A percentile compares a stretch with the other conserved stretches of the same genome.
phyloP scores from a whole-genome alignment of 495 filamentous ascomycete genomes.

The Pseudomonodictys pantanalensis region DNA sequence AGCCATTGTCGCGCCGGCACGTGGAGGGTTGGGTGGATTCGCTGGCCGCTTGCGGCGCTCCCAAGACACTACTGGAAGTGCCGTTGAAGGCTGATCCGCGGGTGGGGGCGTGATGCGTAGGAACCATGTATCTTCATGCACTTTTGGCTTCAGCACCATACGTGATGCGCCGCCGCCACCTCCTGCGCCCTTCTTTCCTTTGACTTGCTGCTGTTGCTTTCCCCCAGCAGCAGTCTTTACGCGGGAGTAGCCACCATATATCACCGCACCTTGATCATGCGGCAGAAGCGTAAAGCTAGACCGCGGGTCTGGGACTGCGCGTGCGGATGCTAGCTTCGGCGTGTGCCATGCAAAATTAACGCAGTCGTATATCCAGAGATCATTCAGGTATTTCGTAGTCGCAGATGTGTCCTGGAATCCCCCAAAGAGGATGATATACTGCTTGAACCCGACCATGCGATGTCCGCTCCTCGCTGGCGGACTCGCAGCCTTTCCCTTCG shows the following conservation, averaged over 20 bases:
- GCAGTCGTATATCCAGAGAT: constrained; percentile 69
- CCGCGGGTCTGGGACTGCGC: constrained; percentile 82
- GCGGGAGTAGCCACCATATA: constrained; percentile 91
- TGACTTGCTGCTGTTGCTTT: constrained; percentile 33
- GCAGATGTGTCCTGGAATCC: constrained; percentile 96
- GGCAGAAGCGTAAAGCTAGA: constrained; percentile 89
- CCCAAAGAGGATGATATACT: constrained; percentile 71
- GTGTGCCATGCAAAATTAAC: constrained; percentile 73
- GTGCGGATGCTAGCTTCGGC: constrained; percentile 65
- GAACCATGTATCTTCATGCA: constrained; percentile 95
- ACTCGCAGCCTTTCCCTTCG: constrained; percentile 66
- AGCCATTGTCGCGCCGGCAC: constrained; percentile 87
- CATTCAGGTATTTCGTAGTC: constrained; percentile 81
- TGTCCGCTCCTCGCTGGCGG: constrained; percentile 91
- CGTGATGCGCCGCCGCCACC: constrained; percentile 57
- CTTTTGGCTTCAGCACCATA: constrained; percentile 73
- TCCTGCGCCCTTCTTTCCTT: constrained; percentile 41
- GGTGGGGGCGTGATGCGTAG: constrained; percentile 73
- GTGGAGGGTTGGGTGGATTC: constrained; percentile 77
- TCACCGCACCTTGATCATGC: constrained; percentile 79
- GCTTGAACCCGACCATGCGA: constrained; percentile 92
- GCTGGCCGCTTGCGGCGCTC: constrained; percentile 88
- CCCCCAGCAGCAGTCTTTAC: constrained; percentile 62
- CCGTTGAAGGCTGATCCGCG: constrained; percentile 56
- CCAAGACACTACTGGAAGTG: constrained; percentile 75